Base-by-base conservation (phyloP, 768 basidiomycete genomes). In the Crepidotus variabilis region DNA sequence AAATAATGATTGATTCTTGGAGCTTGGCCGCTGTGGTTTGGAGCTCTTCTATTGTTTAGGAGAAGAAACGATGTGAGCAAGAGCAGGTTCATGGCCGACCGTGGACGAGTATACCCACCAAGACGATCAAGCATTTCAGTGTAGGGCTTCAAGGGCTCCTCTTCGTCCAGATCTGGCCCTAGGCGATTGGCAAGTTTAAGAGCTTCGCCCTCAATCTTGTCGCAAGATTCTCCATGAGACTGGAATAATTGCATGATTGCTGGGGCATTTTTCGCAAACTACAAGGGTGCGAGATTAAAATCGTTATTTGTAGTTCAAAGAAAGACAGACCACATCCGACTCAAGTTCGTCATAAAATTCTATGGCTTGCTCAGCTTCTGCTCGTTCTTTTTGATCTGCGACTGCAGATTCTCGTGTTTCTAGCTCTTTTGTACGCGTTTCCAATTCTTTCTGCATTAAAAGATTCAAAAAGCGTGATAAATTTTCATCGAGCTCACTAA, bases 231-330 rank as follows among this genome's bases (percentile, higher is more conserved):
- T 2, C 78, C 80, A 61, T 82, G 77, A 0, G 72, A 63, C 16
- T 78, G 68, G 60, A 81, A 83, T 0, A 68, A 60, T 57, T 80
- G 74, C 71, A 82, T 81, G n/a, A 80, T 67, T 0, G 63, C 65
- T 18, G 82, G 80, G 0, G 78, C 78, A n/a, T 70, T 70, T 55
- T 72, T 72, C 4, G 71, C 66, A 53, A 81, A 74, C 79, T 81
- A 54, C 0, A 48, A 2, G 23, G 18, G 32, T 34, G 28, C 13
- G 35, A 55, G 45, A 47, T 54, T 16, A 46, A 50, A 28, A 8
- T 10, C 32, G 9, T 18, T 24, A 47, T 57, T 14, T 20, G 9
- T 23, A 32, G 58, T 20, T 47, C 32, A 36, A 51, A 51, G 34
- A 39, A 13, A 50, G 56, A 71, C 80, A 65, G 67, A 72, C 71